phyloP scores from a whole-genome alignment of 2,329 filamentous ascomycete genomes.

The Sporothrix pallida region DNA sequence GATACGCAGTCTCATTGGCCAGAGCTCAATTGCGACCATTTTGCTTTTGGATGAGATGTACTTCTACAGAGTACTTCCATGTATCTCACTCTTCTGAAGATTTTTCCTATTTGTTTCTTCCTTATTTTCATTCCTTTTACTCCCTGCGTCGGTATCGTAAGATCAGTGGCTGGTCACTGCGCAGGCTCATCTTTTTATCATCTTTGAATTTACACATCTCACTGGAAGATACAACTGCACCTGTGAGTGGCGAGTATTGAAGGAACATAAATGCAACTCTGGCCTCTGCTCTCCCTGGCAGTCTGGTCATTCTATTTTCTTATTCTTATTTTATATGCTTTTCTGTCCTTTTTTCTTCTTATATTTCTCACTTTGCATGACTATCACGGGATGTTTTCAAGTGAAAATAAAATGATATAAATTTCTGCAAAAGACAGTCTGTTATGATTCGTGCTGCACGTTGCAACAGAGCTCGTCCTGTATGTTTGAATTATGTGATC shows the following conservation, averaged over 20 bases:
- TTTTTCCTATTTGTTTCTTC: not conserved
- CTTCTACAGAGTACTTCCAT: no score
- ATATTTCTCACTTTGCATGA: slow-evolving; percentile 4
- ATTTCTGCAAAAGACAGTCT: not conserved
- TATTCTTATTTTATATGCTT: not conserved
- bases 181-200: not conserved
- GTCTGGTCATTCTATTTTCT: not conserved
- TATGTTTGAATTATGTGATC: not conserved
- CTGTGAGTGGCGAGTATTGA: not conserved
- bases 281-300: no score
- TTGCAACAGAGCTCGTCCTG: not conserved
- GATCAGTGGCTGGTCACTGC: slow-evolving; percentile 12
- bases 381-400: not conserved
- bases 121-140: slow-evolving; percentile 1
- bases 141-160: not conserved
- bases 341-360: not conserved
- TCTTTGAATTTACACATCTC: not conserved
- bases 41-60: slow-evolving; percentile 2
- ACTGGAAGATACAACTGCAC: not conserved
- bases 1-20: slow-evolving; percentile 35
- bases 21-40: slow-evolving; percentile 16
- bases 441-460: not conserved
- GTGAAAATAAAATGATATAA: not conserved
- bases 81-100: not conserved
- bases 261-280: slow-evolving; percentile 13